Evolutionary conservation across 129 eudicot species (phyloP).

Genomic region (Kitagawia praeruptora): DNA sequence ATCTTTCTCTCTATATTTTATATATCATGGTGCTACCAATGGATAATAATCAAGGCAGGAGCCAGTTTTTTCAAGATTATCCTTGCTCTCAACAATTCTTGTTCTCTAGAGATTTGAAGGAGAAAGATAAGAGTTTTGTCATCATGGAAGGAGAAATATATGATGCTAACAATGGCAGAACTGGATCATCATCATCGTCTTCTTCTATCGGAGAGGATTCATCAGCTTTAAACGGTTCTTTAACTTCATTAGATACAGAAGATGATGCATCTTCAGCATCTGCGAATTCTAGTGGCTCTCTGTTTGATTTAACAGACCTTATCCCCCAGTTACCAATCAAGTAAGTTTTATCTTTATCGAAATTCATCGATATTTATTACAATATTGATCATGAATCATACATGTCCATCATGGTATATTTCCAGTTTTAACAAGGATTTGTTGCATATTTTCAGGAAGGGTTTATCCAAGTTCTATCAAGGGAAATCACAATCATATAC

Average conservation of each 20-base stretch:
- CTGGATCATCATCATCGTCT: not conserved
- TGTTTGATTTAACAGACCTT: slow-evolving; percentile 12
- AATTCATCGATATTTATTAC: not conserved
- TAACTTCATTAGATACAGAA: slow-evolving; percentile 7
- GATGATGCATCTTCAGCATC: slow-evolving; percentile 11
- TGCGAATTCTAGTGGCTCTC: not conserved
- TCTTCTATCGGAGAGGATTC: slow-evolving; percentile 10
- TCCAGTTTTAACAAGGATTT: not conserved
- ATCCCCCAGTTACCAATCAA: slow-evolving; percentile 5
- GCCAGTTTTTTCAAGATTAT: not conserved
- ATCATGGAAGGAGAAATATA: slow-evolving; percentile 10
- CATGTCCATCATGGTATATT: not conserved
- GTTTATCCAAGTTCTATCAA: slow-evolving; percentile 7
- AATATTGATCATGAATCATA: not conserved
- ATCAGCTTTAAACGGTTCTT: not conserved
- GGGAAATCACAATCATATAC: slow-evolving; percentile 10
- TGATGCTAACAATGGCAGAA: slow-evolving; percentile 6
- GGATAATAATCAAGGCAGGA: not conserved
- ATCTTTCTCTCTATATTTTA: not conserved
- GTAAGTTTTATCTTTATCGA: not conserved
- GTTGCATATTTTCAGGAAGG: slow-evolving; percentile 1
- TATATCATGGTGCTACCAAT: slow-evolving; percentile 3
- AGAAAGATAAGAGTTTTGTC: not conserved
- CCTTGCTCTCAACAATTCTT: not conserved
- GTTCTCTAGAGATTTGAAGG: not conserved